phyloP scores from a whole-genome alignment of 2,329 filamentous ascomycete species.

The Fusarium nurragi region DNA sequence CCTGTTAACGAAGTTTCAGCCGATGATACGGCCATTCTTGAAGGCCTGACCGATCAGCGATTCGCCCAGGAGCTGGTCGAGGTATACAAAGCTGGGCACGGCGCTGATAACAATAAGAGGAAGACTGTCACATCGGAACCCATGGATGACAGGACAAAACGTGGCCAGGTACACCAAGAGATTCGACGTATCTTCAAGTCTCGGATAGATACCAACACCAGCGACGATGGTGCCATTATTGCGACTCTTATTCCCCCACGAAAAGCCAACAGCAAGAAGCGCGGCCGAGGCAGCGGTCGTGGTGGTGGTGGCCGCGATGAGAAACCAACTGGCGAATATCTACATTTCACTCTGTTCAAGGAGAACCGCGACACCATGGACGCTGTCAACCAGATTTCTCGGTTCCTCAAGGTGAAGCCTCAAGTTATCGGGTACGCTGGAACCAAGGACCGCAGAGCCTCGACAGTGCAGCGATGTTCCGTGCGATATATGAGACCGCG shows the following conservation, averaged over 20 bases:
- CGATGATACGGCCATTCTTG: slow-evolving; percentile 51
- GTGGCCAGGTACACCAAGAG: slow-evolving; percentile 63
- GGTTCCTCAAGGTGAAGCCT: slow-evolving; percentile 76
- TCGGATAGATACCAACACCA: slow-evolving; percentile 78
- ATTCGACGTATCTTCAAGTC: slow-evolving; percentile 84
- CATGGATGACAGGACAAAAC: slow-evolving; percentile 56
- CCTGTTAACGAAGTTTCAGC: slow-evolving; percentile 44
- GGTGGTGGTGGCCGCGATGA: slow-evolving; percentile 41
- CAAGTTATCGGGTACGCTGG: slow-evolving; percentile 81
- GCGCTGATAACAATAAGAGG: slow-evolving; percentile 42
- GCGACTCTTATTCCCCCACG: slow-evolving; percentile 69
- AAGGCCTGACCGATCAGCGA: slow-evolving; percentile 51
- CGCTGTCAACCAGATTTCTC: slow-evolving; percentile 78
- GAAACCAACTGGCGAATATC: slow-evolving; percentile 71
- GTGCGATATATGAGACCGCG: slow-evolving; percentile 62
- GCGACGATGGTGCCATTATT: slow-evolving; percentile 66
- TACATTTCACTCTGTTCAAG: slow-evolving; percentile 94
- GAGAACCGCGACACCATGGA: slow-evolving; percentile 99
- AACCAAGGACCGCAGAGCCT: slow-evolving; percentile 89
- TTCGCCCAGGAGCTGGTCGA: slow-evolving; percentile 54
- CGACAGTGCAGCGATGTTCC: slow-evolving; percentile 84
- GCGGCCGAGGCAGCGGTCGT: slow-evolving; percentile 38
- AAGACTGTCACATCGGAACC: slow-evolving; percentile 53
- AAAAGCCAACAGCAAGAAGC: slow-evolving; percentile 45
- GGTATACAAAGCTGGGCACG: slow-evolving; percentile 53